A percentile compares a stretch with the other conserved stretches of the same genome.
Evolutionary conservation across 495 filamentous ascomycete species (phyloP).

Genomic region (Penicillium lividum): DNA sequence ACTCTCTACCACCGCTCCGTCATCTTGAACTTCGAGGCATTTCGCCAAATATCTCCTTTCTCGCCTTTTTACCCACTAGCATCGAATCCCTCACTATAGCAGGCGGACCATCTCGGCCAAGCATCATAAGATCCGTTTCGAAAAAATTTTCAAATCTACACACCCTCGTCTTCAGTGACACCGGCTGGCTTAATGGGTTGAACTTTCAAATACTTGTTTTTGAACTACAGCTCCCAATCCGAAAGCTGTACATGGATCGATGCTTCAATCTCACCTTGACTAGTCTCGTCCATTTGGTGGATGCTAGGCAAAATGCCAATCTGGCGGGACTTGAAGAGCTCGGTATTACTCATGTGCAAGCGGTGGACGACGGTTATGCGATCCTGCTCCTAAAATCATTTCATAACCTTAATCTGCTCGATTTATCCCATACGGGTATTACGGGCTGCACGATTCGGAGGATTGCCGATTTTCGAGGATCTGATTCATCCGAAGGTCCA

Average conservation of each 20-base stretch:
- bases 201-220: constrained; percentile 23
- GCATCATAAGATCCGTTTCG: neutral
- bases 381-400: constrained; percentile 19
- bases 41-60: constrained; percentile 18
- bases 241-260: neutral
- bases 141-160: constrained; percentile 31
- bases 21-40: constrained; percentile 35
- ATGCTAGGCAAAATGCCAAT: neutral
- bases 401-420: constrained; percentile 30
- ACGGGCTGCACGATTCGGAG: constrained; percentile 39
- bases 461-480: constrained; percentile 27
- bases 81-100: constrained; percentile 36
- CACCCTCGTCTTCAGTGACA: constrained; percentile 34
- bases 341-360: constrained; percentile 26
- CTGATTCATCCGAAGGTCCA: constrained; percentile 2
- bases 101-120: constrained; percentile 23
- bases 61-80: constrained; percentile 26
- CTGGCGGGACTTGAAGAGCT: constrained; percentile 17
- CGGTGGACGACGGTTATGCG: constrained; percentile 26
- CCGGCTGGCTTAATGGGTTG: constrained; percentile 22
- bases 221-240: constrained; percentile 1
- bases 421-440: constrained; percentile 38
- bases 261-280: constrained; percentile 9
- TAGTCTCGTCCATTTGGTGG: constrained; percentile 5
- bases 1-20: constrained; percentile 27